Evolutionary conservation across 306 rosid genomes (phyloP), one percentile per base, ranked within the genome.

Genomic region (Prosopis cineraria): DNA sequence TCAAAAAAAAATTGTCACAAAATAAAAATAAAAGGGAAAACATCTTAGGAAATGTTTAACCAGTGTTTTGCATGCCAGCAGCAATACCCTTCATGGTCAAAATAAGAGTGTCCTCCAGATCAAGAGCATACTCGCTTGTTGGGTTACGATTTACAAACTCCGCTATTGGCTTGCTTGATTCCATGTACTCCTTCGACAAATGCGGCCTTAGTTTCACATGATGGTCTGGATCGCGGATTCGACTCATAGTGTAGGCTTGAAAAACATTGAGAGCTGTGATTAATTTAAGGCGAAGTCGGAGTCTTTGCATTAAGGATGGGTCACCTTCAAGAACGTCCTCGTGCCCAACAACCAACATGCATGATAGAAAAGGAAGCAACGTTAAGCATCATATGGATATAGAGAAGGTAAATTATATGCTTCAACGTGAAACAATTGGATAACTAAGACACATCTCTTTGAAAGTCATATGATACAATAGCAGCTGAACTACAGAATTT

Each of bases 71-170:
- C 98, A 95, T 87, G 69, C 98, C 98, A 4, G 98, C 98, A 72
- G 98, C 98, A 17, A 95, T 91, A 75, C 98, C 98, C 96, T 95
- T 95, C 98, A 95, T 95, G 37, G 98, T 95, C 81, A 95, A 78
- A 55, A 95, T 95, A 75, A 95, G 98, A 10, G 98, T 92, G 83
- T 95, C 99, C 80, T 95, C 99, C 68, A 95, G 82, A 70, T 98
- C 99, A n/a, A 98, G 99, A 20, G 98, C 91, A 68, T 89, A 92
- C 27, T 95, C 98, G 5, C 98, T 95, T 6, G 75, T 78, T 0
- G 98, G 98, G 73, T 95, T 95, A 40, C 93, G 99, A n/a, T 71
- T 91, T 3, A 95, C 90, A 50, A 95, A 98, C 84, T 93, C 99
- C 14, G 96, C 99, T 0, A 98, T 97, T 11, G 96, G 87, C 44